Conservation (phyloP, 805 yeast genomes). For the Yamadazyma paraphyllophila region DNA sequence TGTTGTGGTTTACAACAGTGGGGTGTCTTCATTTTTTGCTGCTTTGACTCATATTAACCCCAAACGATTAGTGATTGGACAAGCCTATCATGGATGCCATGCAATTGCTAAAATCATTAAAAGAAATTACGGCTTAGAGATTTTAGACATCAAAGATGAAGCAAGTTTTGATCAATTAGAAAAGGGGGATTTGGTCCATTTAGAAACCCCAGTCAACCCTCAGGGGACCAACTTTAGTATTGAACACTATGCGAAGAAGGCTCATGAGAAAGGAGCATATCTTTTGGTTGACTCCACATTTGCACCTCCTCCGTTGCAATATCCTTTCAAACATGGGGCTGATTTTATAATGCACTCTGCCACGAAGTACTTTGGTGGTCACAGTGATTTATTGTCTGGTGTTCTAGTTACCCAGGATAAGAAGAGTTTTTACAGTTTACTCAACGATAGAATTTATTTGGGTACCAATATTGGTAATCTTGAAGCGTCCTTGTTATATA, state of each 20-base stretch:
- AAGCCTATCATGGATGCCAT: slow-evolving; percentile 83
- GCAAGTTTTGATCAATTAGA: slow-evolving; percentile 44
- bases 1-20: slow-evolving; percentile 71
- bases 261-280: slow-evolving; percentile 74
- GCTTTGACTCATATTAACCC: slow-evolving; percentile 71
- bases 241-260: slow-evolving; percentile 58
- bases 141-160: slow-evolving; percentile 31
- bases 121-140: slow-evolving; percentile 57
- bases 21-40: slow-evolving; percentile 79
- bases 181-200: slow-evolving; percentile 72
- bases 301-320: slow-evolving; percentile 88
- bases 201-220: slow-evolving; percentile 90
- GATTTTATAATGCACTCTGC: slow-evolving; percentile 92
- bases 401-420: slow-evolving; percentile 62
- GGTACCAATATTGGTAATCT: slow-evolving; percentile 81
- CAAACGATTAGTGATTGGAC: slow-evolving; percentile 67
- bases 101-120: slow-evolving; percentile 63
- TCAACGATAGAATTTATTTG: slow-evolving; percentile 61
- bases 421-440: slow-evolving; percentile 44
- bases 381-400: slow-evolving; percentile 87
- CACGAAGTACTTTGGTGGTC: slow-evolving; percentile 95
- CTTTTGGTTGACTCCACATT: slow-evolving; percentile 81
- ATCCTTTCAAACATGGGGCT: slow-evolving; percentile 80
- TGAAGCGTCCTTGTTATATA: slow-evolving; percentile 68
- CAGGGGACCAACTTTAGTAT: slow-evolving; percentile 67